Base-by-base conservation (phyloP, 169 alveolate species). In the Toxoplasma gondii region DNA sequence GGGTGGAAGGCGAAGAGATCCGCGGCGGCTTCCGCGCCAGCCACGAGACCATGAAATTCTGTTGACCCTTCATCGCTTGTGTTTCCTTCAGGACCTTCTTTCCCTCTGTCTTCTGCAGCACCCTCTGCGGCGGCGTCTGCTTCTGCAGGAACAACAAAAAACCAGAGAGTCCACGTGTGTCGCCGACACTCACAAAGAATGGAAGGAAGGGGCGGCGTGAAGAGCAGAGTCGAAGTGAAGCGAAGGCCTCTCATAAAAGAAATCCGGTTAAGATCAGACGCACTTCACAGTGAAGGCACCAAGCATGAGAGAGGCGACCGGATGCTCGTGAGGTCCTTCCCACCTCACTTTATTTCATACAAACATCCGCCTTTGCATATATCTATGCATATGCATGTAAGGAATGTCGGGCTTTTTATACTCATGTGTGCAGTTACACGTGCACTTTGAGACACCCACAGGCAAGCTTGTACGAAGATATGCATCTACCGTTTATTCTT, bases 11-110 rank as follows among this genome's bases (percentile, higher is more conserved):
- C 74, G 74, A 64, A 27, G 74, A 64, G n/a, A 27, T 31, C n/a
- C 74, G 74, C 74, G 74, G 39, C 27, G 90, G 90, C 67, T 44
- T 82, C 31, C 90, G 90, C 10, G 90, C 41, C 41, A 82, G 41
- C 90, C 90, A 82, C 41, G 90, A 82, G 64, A 49, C 90, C 90
- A 82, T 82, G 19, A 82, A 82, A 17, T 10, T 38, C 67, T 82
- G 90, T 31, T 82, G 90, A 7, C 64, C 64, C 39, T 41, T 38
- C 90, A 82, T 41, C 19, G 90, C n/a, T 38, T 78, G 86, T 19
- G 45, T 10, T 9, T 38, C 53, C 17, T 38, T 38, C 53, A 74
- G 44, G 31, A 34, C 84, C 84, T 74, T 74, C 84, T 74, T 74
- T 16, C n/a, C n/a, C 19, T 74, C 84, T 36, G 43, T 36, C 84